Conservation (phyloP, 139 green algal genomes). For the Mychonastes homosphaera region DNA sequence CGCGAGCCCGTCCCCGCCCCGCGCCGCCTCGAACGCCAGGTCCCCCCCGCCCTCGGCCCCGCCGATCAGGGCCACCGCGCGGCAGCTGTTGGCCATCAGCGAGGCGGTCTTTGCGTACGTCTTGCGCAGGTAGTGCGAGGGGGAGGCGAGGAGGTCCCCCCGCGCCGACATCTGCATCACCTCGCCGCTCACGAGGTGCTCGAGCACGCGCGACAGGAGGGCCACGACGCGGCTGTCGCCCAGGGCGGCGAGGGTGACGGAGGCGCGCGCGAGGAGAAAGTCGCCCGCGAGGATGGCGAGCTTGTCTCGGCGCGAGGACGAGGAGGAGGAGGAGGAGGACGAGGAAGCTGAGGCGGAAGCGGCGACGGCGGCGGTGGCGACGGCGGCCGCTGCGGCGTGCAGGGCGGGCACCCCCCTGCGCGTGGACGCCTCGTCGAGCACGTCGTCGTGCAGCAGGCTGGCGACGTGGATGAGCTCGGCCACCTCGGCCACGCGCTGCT, state of each 20-base stretch:
- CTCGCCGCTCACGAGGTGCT: conserved; percentile 93
- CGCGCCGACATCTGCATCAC: conserved; percentile 92
- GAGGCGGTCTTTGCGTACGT: conserved; percentile 96
- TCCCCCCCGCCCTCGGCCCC: no score
- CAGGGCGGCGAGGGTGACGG: conserved; percentile 79
- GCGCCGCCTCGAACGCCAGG: no score
- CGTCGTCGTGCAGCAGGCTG: conserved; percentile 91
- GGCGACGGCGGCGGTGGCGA: no score
- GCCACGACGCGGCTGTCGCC: conserved; percentile 67
- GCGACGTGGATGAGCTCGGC: conserved; percentile 95
- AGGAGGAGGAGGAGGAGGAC: no score
- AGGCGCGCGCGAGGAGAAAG: conserved; percentile 92
- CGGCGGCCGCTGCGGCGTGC: no score
- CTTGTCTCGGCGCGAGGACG: conserved; percentile 71
- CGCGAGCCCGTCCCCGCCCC: no score
- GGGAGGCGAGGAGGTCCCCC: conserved; percentile 44
- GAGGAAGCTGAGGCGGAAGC: no score
- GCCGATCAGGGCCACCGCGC: conserved; percentile 70
- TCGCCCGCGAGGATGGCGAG: conserved; percentile 94
- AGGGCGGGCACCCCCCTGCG: conserved; percentile 71
- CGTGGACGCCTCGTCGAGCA: conserved; percentile 83
- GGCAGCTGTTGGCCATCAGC: conserved; percentile 84
- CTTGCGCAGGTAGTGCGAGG: conserved; percentile 85
- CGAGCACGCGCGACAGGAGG: conserved; percentile 83
- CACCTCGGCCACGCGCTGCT: conserved; percentile 94